A percentile compares a stretch with the other conserved stretches of the same genome.
These are phyloP conservation scores for Penicillium aurantiogriseum DNA, from an alignment of 2,329 filamentous ascomycete genomes.

Conservation along the genomic window DNA sequence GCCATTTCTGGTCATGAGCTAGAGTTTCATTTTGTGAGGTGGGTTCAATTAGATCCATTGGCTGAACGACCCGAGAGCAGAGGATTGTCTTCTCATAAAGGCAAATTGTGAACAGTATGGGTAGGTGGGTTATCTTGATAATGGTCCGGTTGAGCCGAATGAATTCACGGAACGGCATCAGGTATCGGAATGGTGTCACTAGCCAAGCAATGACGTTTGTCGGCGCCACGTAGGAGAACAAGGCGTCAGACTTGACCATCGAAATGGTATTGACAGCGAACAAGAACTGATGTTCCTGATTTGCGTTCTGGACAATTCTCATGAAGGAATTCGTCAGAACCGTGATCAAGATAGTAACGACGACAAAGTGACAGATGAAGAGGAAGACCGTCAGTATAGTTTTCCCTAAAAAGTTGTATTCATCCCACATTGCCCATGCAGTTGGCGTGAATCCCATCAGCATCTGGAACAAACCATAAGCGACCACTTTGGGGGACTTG, in stretches of 20 bases:
- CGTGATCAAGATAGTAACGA: slow-evolving; percentile 90
- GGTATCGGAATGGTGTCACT: slow-evolving; percentile 76
- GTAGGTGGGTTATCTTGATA: slow-evolving; percentile 89
- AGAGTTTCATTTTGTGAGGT: slow-evolving; percentile 53
- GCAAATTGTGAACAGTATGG: slow-evolving; percentile 82
- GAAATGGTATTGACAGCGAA: slow-evolving; percentile 97
- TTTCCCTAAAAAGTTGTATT: slow-evolving; percentile 76
- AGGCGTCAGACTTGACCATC: slow-evolving; percentile 95
- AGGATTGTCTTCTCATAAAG: slow-evolving; percentile 80
- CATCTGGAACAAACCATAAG: slow-evolving; percentile 89
- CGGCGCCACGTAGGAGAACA: slow-evolving; percentile 91
- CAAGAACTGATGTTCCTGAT: slow-evolving; percentile 86
- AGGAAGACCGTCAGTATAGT: slow-evolving; percentile 76
- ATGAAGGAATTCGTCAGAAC: slow-evolving; percentile 97
- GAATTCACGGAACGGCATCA: slow-evolving; percentile 76
- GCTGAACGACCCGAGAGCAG: slow-evolving; percentile 72
- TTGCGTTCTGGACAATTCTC: slow-evolving; percentile 88
- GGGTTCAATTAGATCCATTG: slow-evolving; percentile 80
- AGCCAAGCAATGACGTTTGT: slow-evolving; percentile 91
- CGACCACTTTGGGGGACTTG: slow-evolving; percentile 70
- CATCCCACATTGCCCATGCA: slow-evolving; percentile 85
- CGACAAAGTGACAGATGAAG: slow-evolving; percentile 91
- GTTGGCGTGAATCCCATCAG: slow-evolving; percentile 95
- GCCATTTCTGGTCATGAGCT: slow-evolving; percentile 58
- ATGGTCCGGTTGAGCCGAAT: slow-evolving; percentile 83